Base-by-base conservation (phyloP, 2,329 filamentous ascomycete species). In the Mariannaea elegans region DNA sequence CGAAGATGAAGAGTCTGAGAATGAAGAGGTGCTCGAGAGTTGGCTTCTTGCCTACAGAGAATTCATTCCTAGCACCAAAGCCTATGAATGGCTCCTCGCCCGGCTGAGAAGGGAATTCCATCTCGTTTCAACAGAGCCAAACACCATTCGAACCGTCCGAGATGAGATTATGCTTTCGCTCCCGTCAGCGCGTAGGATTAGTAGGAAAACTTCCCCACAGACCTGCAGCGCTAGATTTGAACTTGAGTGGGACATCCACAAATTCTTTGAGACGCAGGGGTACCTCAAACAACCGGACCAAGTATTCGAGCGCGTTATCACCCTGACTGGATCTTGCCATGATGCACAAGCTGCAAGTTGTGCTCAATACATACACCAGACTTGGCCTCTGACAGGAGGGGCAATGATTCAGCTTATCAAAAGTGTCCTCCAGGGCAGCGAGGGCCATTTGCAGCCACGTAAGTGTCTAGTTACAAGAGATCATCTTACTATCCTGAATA, bases 311-410 rank as follows among this genome's bases (percentile, higher is more conserved):
- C 27, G 24, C 2, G 46, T 55, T 3, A 50, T 59, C 3, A 59
- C 56, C 3, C 7, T 59, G n/a, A 59, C 56, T 24, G 56, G 56
- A 2, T 50, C 34, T 10, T 31, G 10, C 2, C 5, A 13, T 12
- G 50, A 59, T 32, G 56, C 50, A 10, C 50, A 59, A 13, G 51
- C 56, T 10, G 16, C 23, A 12, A 59, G 50, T 7, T 59, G 56
- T 10, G 31, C 38, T 9, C 50, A 55, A 12, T 59, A 59, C 10
- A 8, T 59, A 2, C n/a, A 12, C 4, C 56, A 55, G 18, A 59
- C 50, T 18, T 59, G 56, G 59, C 59, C 59, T 8, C 18, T 48
- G 2, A 36, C 42, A 7, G 49, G 50, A n/a, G 29, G 24, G 7
- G 21, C 16, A 23, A 31, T 45, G 12, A 14, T 59, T 1, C 4